Evolutionary conservation across 352 stramenopile genomes (phyloP).

Genomic region (Phytopythium helicoides): DNA sequence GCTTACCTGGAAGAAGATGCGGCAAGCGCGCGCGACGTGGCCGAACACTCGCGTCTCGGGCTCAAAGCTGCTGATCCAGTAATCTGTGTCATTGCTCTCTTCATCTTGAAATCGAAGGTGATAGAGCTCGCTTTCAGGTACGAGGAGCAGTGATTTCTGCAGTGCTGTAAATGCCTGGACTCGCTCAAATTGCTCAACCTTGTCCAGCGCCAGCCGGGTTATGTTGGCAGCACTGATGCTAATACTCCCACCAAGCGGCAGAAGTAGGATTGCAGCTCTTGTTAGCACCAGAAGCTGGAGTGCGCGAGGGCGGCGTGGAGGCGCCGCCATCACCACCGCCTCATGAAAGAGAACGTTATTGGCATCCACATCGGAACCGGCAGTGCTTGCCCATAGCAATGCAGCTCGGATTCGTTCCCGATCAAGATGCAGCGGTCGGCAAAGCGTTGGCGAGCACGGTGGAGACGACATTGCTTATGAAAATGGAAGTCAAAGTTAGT

Average conservation of each 20-base stretch:
- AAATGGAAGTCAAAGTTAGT: neutral
- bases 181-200: conserved; percentile 28
- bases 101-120: conserved; percentile 20
- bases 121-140: conserved; percentile 50
- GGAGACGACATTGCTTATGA: neutral
- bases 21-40: conserved; percentile 35
- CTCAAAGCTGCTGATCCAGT: conserved; percentile 66
- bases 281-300: conserved; percentile 58
- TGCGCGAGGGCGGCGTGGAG: conserved; percentile 8
- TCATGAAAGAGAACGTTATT: conserved; percentile 45
- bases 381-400: conserved; percentile 10
- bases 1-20: conserved; percentile 43
- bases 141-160: conserved; percentile 42
- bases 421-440: conserved; percentile 50
- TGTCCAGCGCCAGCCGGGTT: conserved; percentile 21
- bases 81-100: conserved; percentile 9
- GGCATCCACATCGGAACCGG: neutral
- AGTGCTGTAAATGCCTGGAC: conserved; percentile 34
- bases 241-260: conserved; percentile 29
- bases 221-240: conserved; percentile 11
- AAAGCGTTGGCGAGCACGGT: conserved; percentile 42
- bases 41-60: conserved; percentile 55
- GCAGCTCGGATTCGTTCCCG: conserved; percentile 43
- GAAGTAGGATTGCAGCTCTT: conserved; percentile 36
- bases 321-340: conserved; percentile 39